Evolutionary conservation across 805 yeast species (phyloP).

Genomic region (Saturnispora dispora): DNA sequence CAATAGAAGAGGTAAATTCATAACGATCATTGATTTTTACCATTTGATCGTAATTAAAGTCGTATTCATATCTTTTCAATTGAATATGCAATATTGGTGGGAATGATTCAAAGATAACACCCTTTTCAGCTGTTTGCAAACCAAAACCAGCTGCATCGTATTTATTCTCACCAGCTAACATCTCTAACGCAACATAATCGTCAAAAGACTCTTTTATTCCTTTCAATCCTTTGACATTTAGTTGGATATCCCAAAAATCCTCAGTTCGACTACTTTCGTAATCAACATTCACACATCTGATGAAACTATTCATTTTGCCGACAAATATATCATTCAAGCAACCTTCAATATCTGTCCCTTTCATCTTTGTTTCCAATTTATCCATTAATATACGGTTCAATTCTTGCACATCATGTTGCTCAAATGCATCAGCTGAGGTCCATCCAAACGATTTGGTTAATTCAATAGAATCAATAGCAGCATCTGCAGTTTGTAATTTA

Average conservation of each 20-base stretch:
- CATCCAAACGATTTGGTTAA: conserved; percentile 92
- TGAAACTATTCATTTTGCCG: conserved; percentile 92
- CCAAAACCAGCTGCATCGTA: conserved; percentile 88
- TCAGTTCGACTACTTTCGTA: conserved; percentile 88
- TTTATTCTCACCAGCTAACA: conserved; percentile 89
- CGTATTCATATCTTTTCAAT: conserved; percentile 89
- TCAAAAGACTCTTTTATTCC: conserved; percentile 69
- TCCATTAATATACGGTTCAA: conserved; percentile 94
- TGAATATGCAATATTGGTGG: conserved; percentile 93
- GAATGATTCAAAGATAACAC: conserved; percentile 82
- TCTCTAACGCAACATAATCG: conserved; percentile 81
- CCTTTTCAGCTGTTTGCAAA: conserved; percentile 91
- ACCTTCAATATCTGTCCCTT: conserved; percentile 72
- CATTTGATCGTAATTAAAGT: conserved; percentile 78
- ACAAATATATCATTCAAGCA: conserved; percentile 77
- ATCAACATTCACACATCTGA: conserved; percentile 86
- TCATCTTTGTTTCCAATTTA: conserved; percentile 82
- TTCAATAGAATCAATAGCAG: conserved; percentile 77
- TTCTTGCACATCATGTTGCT: conserved; percentile 98
- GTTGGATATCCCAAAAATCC: conserved; percentile 97
- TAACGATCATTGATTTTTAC: conserved; percentile 88
- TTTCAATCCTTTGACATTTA: conserved; percentile 78
- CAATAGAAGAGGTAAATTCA: conserved; percentile 79
- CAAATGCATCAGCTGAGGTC: conserved; percentile 92
- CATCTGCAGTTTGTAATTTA: conserved; percentile 59